phyloP scores from a whole-genome alignment of 345 rosid genomes.

The Atalantia buxifolia region DNA sequence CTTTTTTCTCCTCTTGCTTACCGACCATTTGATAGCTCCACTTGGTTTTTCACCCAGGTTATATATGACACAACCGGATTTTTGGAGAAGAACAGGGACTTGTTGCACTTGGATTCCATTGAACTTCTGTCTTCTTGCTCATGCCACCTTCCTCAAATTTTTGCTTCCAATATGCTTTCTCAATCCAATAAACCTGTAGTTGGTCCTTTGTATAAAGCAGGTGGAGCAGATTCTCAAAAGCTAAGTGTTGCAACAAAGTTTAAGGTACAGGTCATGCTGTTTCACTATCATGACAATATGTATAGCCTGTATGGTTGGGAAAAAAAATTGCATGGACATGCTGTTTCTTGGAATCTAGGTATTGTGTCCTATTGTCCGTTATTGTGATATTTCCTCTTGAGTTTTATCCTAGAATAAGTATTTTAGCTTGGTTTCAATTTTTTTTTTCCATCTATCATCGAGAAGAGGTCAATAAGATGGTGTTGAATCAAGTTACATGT shows the following conservation, averaged over 20 bases:
- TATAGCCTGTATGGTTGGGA: neutral
- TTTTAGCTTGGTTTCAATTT: neutral
- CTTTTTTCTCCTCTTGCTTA: conserved; percentile 14
- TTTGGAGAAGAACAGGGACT: conserved; percentile 96
- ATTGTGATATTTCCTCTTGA: neutral
- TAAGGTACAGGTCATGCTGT: conserved; percentile 49
- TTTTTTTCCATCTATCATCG: neutral
- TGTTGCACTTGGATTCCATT: conserved; percentile 87
- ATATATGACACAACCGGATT: conserved; percentile 90
- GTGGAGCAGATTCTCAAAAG: conserved; percentile 96
- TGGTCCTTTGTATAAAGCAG: conserved; percentile 86
- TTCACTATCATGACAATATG: neutral
- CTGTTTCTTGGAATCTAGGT: neutral
- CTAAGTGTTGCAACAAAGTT: conserved; percentile 90
- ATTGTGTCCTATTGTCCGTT: neutral
- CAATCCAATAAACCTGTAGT: conserved; percentile 75
- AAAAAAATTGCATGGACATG: neutral
- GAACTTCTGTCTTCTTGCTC: conserved; percentile 88
- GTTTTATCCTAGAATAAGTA: neutral
- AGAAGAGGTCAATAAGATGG: neutral
- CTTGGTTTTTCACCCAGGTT: conserved; percentile 53
- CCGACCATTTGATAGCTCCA: conserved; percentile 24
- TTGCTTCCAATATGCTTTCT: conserved; percentile 83
- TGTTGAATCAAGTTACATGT: neutral
- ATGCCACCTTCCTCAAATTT: conserved; percentile 79